Conservation (phyloP, 306 rosid genomes). For the Citrullus mucosospermus region DNA sequence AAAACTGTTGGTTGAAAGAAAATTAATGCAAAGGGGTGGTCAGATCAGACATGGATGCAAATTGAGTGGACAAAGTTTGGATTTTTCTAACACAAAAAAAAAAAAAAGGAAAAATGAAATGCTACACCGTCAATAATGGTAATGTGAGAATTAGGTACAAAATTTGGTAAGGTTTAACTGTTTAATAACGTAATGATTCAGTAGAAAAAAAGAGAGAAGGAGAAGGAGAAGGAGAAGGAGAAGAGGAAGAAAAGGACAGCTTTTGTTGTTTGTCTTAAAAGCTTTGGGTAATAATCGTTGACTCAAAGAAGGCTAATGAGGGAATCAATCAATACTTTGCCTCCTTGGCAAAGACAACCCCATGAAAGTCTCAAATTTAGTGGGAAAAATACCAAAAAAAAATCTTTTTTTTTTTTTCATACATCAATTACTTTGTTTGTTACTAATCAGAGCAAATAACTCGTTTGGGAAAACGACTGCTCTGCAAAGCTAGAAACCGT, state of each 20-base stretch:
- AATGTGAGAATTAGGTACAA: not conserved
- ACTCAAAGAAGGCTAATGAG: not conserved
- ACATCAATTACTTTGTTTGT: not conserved
- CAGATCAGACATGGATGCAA: not conserved
- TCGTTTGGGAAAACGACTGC: conserved; percentile 12
- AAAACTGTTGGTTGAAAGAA: not conserved
- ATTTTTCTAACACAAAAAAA: not conserved
- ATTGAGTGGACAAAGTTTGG: not conserved
- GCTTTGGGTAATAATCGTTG: conserved; percentile 14
- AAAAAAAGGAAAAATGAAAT: not conserved
- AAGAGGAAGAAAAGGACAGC: not conserved
- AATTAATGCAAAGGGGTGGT: not conserved
- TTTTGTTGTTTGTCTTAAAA: conserved; percentile 4
- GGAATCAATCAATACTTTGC: conserved; percentile 1
- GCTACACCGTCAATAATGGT: not conserved
- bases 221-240: too few species aligned
- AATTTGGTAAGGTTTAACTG: not conserved
- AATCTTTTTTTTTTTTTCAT: not conserved
- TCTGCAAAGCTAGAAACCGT: conserved; percentile 5
- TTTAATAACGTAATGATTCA: not conserved
- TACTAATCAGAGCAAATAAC: conserved; percentile 6
- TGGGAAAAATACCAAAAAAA: not conserved
- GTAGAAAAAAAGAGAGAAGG: not conserved
- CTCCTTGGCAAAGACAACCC: conserved; percentile 1
- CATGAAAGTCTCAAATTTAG: not conserved